Evolutionary conservation across 495 filamentous ascomycete species (phyloP).

Genomic region (Neurospora sp.): DNA sequence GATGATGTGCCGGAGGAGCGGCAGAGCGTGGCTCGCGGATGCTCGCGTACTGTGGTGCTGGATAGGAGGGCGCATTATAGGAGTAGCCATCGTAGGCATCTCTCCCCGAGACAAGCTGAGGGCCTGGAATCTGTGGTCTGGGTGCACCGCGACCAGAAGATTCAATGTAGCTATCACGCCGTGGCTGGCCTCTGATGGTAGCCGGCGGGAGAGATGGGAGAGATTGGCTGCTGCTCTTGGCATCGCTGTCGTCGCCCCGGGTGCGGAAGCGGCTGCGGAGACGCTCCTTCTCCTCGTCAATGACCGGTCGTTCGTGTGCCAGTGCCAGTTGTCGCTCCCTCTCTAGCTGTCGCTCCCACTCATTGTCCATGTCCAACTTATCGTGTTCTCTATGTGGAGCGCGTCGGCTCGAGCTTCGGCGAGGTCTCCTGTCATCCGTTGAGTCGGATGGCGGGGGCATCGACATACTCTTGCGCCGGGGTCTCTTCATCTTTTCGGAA

Average conservation of each 20-base stretch:
- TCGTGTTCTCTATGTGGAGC: conserved; percentile 10
- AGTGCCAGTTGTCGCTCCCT: conserved; percentile 8
- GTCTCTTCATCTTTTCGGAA: conserved; percentile 4
- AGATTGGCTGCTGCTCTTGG: conserved; percentile 16
- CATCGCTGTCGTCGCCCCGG: conserved; percentile 21
- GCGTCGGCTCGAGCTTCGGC: conserved; percentile 17
- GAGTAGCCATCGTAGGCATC: conserved; percentile 7
- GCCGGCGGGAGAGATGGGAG: not conserved
- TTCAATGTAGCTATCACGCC: conserved; percentile 28
- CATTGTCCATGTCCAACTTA: conserved; percentile 15
- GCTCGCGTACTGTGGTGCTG: conserved; percentile 7
- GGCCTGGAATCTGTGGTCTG: conserved; percentile 9
- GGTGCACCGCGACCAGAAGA: conserved; percentile 21
- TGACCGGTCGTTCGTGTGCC: conserved; percentile 5
- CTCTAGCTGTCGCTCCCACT: conserved; percentile 8
- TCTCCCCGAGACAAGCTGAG: conserved; percentile 4
- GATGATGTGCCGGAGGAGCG: conserved; percentile 13
- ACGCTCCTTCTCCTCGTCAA: conserved; percentile 17
- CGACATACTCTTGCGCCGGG: not conserved
- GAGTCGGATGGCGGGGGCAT: conserved; percentile 11
- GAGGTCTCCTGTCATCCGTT: conserved; percentile 18
- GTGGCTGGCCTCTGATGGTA: conserved; percentile 8
- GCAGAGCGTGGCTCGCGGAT: not conserved
- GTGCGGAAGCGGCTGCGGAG: conserved; percentile 20
- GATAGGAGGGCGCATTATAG: conserved; percentile 7